Conservation (phyloP, 108 stramenopile species). For the Chaetoceros muelleri region DNA sequence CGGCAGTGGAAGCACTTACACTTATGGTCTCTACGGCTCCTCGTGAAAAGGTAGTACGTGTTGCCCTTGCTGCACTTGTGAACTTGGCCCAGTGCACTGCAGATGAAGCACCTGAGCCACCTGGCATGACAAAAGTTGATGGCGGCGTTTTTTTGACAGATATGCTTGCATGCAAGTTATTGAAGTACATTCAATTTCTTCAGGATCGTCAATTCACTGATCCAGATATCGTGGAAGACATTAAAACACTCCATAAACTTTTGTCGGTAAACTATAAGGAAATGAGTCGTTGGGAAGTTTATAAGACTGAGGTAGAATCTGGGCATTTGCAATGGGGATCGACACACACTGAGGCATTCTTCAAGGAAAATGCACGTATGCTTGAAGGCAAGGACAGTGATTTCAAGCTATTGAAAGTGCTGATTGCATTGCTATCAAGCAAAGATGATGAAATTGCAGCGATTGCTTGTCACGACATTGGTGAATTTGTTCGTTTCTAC, state of each 20-base stretch:
- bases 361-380: conserved; percentile 42
- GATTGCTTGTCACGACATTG: conserved; percentile 89
- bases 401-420: conserved; percentile 49
- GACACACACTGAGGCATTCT: conserved; percentile 85
- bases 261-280: conserved; percentile 61
- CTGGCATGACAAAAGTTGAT: conserved; percentile 3
- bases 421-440: conserved; percentile 52
- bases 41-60: conserved; percentile 79
- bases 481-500: conserved; percentile 88
- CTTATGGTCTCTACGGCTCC: conserved; percentile 53
- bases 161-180: conserved; percentile 64
- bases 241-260: conserved; percentile 43
- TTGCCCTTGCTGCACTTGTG: conserved; percentile 57
- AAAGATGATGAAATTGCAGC: conserved; percentile 63
- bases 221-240: conserved; percentile 66
- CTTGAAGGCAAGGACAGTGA: conserved; percentile 58
- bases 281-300: conserved; percentile 77
- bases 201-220: conserved; percentile 66
- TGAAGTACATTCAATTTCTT: conserved; percentile 48
- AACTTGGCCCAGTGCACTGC: conserved; percentile 53
- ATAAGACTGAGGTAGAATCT: conserved; percentile 65
- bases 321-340: conserved; percentile 81
- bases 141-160: conserved; percentile 37
- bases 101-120: not conserved
- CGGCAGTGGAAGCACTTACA: conserved; percentile 22